Base-by-base conservation (phyloP, 495 filamentous ascomycete genomes). In the Durotheca rogersii region DNA sequence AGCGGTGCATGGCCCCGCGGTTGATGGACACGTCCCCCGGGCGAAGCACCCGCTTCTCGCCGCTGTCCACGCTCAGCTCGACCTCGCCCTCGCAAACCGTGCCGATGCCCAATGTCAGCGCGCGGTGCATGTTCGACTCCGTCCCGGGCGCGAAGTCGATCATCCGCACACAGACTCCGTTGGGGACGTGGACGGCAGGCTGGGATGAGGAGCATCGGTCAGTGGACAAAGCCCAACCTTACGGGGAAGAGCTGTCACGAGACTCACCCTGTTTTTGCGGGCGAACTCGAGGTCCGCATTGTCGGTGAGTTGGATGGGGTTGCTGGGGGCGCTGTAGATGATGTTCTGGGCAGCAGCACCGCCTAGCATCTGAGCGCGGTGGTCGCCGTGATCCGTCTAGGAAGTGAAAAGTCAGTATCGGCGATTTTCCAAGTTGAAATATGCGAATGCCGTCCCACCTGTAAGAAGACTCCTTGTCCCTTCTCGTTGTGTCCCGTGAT, bases 121-220 rank as follows among this genome's bases (percentile, higher is more conserved):
- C 37, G 7, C 37, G 37, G 37, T 41, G 37, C 15, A 41, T 6
- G 17, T 20, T 20, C n/a, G 43, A 46, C 30, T 16, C 43, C 4
- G 30, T 23, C 2, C 43, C 43, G 7, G 41, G 41, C 4, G n/a
- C 17, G 29, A 45, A 45, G 41, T 45, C 41, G 15, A 34, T 45
- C 41, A 45, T 45, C 2, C 41, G 41, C 1, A 45, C 41, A 12
- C 2, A 2, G 15, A 2, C 2, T 1, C 41, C 41, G 29, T 45
- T 45, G 1, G 41, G 41, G n/a, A 45, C 11, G 25, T 45, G 41
- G 1, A 45, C 2, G 5, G 41, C 1, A 15, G 41, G 41, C 41
- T 45, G 17, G 14, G 31, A 33, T n/a, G n/a, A n/a, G n/a, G n/a
- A n/a, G n/a, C n/a, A n/a, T n/a, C n/a, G n/a, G n/a, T n/a, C n/a